A percentile compares a stretch with the other conserved stretches of the same genome.
These are phyloP conservation scores for Caloboletus firmus DNA, from an alignment of 1,284 basidiomycete species.

Conservation along the genomic window DNA sequence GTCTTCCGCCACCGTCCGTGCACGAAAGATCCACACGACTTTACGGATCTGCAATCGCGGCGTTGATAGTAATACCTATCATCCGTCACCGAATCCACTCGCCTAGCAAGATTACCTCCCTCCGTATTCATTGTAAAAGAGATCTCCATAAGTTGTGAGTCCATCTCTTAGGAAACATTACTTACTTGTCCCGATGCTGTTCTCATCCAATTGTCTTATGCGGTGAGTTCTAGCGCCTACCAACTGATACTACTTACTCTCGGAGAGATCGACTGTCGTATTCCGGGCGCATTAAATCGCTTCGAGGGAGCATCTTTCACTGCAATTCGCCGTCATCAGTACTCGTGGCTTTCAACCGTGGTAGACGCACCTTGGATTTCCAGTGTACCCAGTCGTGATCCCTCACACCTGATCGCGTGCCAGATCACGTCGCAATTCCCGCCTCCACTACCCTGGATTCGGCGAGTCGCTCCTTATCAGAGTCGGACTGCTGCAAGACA, in stretches of 20 bases:
- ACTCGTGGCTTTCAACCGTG: background rate
- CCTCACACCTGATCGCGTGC: no score
- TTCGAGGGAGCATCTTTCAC: background rate
- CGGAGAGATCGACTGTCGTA: background rate
- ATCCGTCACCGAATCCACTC: background rate
- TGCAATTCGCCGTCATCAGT: background rate
- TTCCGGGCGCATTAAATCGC: background rate
- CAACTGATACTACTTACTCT: constrained; percentile 1
- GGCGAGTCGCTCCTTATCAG: no score
- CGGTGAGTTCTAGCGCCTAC: background rate
- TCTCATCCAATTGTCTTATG: background rate
- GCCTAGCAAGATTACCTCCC: background rate
- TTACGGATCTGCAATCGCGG: background rate
- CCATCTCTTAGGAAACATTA: background rate
- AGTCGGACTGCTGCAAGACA: no score
- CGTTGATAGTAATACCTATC: no score
- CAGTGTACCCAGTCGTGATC: no score
- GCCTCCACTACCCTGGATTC: no score
- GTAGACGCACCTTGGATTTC: constrained; percentile 10
- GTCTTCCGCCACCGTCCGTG: no score
- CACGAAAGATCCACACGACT: no score
- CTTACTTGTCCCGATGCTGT: background rate
- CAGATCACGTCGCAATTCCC: no score
- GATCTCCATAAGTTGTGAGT: background rate
- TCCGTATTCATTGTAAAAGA: background rate